A percentile compares a stretch with the other conserved stretches of the same genome.
phyloP scores from a whole-genome alignment of 371 early-diverging fungal species.

The Mortierella sp. region DNA sequence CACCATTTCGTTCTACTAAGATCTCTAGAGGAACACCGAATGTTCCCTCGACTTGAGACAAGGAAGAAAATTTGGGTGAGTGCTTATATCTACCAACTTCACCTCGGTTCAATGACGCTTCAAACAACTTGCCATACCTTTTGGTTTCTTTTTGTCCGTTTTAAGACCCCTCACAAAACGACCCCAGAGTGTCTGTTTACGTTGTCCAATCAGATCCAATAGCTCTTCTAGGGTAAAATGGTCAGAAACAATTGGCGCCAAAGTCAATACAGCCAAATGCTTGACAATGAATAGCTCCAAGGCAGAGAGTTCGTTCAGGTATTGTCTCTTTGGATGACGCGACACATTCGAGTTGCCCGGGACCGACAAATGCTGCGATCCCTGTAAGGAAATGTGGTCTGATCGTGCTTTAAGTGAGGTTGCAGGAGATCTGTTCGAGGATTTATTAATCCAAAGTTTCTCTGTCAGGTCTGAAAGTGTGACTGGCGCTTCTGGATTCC shows the following conservation, averaged over 20 bases:
- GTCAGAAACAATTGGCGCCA: constrained; percentile 79
- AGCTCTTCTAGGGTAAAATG: constrained; percentile 78
- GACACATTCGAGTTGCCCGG: not conserved
- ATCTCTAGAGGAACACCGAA: constrained; percentile 94
- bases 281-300: constrained; percentile 88
- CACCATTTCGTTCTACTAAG: constrained; percentile 86
- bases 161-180: constrained; percentile 77
- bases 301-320: constrained; percentile 85
- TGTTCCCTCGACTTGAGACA: constrained; percentile 68
- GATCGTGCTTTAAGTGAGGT: constrained; percentile 25
- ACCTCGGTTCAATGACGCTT: not conserved
- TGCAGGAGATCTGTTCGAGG: constrained; percentile 15
- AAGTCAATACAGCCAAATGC: constrained; percentile 83
- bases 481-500: constrained; percentile 20
- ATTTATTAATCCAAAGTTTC: constrained; percentile 22
- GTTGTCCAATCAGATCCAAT: constrained; percentile 78
- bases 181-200: constrained; percentile 80
- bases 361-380: constrained; percentile 25
- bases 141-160: constrained; percentile 73
- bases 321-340: constrained; percentile 64
- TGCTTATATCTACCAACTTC: not conserved
- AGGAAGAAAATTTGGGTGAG: not conserved
- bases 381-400: constrained; percentile 16
- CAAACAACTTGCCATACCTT: constrained; percentile 61
- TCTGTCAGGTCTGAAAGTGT: constrained; percentile 44